Evolutionary conservation across 1,284 basidiomycete species (phyloP).

Genomic region (Lignosus rhinocerotis): DNA sequence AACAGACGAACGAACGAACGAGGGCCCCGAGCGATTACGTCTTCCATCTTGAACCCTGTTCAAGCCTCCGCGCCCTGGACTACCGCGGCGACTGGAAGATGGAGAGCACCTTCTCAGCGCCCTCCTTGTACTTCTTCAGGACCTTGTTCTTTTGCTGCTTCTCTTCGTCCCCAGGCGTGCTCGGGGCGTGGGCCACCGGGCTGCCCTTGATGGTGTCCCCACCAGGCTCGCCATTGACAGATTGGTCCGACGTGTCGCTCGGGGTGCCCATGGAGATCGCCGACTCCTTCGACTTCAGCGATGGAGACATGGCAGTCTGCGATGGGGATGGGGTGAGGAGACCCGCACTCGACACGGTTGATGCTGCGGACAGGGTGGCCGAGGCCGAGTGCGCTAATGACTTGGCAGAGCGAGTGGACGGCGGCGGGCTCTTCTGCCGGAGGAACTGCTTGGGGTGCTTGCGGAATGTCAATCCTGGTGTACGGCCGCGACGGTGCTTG

Average conservation of each 20-base stretch:
- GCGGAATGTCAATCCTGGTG: slow-evolving; percentile 67
- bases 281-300: slow-evolving; percentile 78
- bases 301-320: slow-evolving; percentile 51
- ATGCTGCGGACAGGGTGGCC: slow-evolving; percentile 46
- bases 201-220: slow-evolving; percentile 26
- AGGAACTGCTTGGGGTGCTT: slow-evolving; percentile 71
- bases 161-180: slow-evolving; percentile 41
- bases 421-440: slow-evolving; percentile 62
- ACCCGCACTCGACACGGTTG: slow-evolving; percentile 48
- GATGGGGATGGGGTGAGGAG: slow-evolving; percentile 63
- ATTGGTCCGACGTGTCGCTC: slow-evolving; percentile 71
- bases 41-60: not conserved
- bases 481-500: slow-evolving; percentile 64
- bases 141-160: slow-evolving; percentile 65
- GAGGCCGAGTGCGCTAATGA: slow-evolving; percentile 47
- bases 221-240: slow-evolving; percentile 49
- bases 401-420: slow-evolving; percentile 54
- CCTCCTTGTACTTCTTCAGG: slow-evolving; percentile 80
- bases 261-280: slow-evolving; percentile 66
- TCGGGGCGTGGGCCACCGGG: slow-evolving; percentile 13
- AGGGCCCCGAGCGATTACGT: slow-evolving; percentile 1
- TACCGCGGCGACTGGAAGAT: slow-evolving; percentile 64
- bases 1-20: not conserved
- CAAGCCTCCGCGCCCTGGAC: not conserved
- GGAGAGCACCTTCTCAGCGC: slow-evolving; percentile 78